These are phyloP conservation scores for Neofusicoccum umdonicola DNA, from an alignment of 2,329 filamentous ascomycete species.

Conservation along the genomic window DNA sequence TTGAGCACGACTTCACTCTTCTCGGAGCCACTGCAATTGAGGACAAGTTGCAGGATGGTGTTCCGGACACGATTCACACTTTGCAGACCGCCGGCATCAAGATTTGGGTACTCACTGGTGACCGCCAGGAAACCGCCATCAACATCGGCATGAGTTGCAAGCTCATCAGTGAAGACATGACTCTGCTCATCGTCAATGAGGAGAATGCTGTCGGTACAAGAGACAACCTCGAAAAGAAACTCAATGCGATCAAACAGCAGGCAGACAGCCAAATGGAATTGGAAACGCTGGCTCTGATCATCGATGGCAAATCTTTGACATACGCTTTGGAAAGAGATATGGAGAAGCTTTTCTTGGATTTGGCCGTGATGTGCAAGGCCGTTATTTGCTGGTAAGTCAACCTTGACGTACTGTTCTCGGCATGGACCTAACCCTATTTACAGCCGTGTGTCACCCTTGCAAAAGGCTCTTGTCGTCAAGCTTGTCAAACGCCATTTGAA, in stretches of 20 bases:
- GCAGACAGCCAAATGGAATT: constrained; percentile 72
- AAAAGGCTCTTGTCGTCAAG: constrained; percentile 97
- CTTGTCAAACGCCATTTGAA: constrained; percentile 94
- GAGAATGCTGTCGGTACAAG: constrained; percentile 74
- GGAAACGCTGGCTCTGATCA: constrained; percentile 86
- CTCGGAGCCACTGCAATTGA: constrained; percentile 96
- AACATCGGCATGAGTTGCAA: constrained; percentile 99
- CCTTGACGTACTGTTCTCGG: neutral
- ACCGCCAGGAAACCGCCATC: constrained; percentile 97
- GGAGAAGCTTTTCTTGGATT: constrained; percentile 88
- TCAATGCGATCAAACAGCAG: constrained; percentile 85
- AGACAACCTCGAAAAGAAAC: constrained; percentile 89
- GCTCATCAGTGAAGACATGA: constrained; percentile 98
- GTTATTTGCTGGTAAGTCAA: constrained; percentile 75
- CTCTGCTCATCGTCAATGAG: constrained; percentile 92
- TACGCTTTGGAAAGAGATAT: constrained; percentile 90
- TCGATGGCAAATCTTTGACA: constrained; percentile 93
- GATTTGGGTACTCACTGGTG: constrained; percentile 95
- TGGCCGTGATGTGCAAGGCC: constrained; percentile 96
- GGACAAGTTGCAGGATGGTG: constrained; percentile 92
- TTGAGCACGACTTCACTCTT: constrained; percentile 87
- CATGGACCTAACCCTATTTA: constrained; percentile 5
- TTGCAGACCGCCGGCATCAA: constrained; percentile 97
- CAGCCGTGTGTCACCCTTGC: constrained; percentile 90
- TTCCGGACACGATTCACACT: constrained; percentile 96